Conservation (phyloP, 208 protist genomes). For the Crithidia thermophila region DNA sequence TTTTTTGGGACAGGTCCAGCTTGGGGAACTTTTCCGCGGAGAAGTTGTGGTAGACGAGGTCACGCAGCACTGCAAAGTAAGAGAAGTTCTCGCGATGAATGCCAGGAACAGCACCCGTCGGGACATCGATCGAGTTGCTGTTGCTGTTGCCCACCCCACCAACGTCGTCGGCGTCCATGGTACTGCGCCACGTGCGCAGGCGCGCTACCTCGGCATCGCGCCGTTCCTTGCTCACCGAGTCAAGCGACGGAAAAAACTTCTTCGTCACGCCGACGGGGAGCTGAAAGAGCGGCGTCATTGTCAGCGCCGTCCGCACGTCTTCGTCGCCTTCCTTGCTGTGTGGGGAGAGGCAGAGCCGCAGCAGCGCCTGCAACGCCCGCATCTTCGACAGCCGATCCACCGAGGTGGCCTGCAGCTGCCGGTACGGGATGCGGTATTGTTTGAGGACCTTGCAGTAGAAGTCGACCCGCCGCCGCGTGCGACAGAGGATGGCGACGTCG, state of each 20-base stretch:
- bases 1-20: slow-evolving; percentile 45
- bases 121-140: background rate
- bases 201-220: slow-evolving; percentile 16
- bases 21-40: slow-evolving; percentile 35
- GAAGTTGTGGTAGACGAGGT: slow-evolving; percentile 64
- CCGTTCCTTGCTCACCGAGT: slow-evolving; percentile 40
- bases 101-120: background rate
- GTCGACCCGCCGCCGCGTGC: slow-evolving; percentile 55
- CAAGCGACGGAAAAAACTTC: slow-evolving; percentile 55
- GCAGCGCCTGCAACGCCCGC: slow-evolving; percentile 53
- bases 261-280: slow-evolving; percentile 33
- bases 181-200: slow-evolving; percentile 22
- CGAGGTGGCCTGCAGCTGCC: slow-evolving; percentile 37
- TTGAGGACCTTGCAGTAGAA: slow-evolving; percentile 41
- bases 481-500: slow-evolving; percentile 85
- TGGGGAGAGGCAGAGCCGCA: slow-evolving; percentile 62
- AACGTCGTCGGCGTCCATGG: background rate
- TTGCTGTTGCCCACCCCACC: background rate
- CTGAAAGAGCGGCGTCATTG: slow-evolving; percentile 37
- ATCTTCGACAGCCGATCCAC: slow-evolving; percentile 43
- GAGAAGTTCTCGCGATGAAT: slow-evolving; percentile 43
- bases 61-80: slow-evolving; percentile 53
- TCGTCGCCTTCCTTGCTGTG: slow-evolving; percentile 43
- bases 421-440: slow-evolving; percentile 53
- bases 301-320: slow-evolving; percentile 62